Evolutionary conservation across 768 basidiomycete genomes (phyloP).

Genomic region (Scleroderma bovista): DNA sequence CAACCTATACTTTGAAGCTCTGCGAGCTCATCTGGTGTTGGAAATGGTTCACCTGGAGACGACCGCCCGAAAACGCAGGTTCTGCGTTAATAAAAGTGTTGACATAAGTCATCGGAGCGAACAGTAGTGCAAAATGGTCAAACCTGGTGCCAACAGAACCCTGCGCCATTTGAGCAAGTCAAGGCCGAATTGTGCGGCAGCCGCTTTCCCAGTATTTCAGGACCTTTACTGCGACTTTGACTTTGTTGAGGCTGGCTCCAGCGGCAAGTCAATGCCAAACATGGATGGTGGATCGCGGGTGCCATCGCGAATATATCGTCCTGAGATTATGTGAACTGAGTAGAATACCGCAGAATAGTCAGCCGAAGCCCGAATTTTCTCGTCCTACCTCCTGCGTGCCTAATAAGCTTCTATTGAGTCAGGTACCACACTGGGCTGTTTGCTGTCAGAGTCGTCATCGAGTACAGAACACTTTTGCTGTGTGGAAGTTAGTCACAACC

Average conservation of each 20-base stretch:
- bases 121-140: background rate
- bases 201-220: constrained; percentile 10
- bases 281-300: too few relatives aligned
- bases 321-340: too few relatives aligned
- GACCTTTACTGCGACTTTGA: constrained; percentile 7
- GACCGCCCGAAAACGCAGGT: constrained; percentile 27
- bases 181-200: constrained; percentile 4
- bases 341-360: too few relatives aligned
- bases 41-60: constrained; percentile 26
- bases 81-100: constrained; percentile 24
- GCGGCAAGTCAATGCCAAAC: too few relatives aligned
- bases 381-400: too few relatives aligned
- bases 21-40: constrained; percentile 31
- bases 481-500: background rate
- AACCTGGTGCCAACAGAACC: constrained; percentile 23
- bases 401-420: constrained; percentile 5
- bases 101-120: background rate
- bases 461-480: background rate
- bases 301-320: too few relatives aligned
- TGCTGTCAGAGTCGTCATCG: background rate
- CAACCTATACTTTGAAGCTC: constrained; percentile 31
- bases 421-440: background rate
- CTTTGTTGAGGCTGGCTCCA: background rate
- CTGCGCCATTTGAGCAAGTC: constrained; percentile 19
- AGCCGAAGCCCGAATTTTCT: too few relatives aligned